Evolutionary conservation across 2,329 filamentous ascomycete species (phyloP), one percentile per base, ranked within the genome.

Genomic region (Botrytis pseudocinerea): DNA sequence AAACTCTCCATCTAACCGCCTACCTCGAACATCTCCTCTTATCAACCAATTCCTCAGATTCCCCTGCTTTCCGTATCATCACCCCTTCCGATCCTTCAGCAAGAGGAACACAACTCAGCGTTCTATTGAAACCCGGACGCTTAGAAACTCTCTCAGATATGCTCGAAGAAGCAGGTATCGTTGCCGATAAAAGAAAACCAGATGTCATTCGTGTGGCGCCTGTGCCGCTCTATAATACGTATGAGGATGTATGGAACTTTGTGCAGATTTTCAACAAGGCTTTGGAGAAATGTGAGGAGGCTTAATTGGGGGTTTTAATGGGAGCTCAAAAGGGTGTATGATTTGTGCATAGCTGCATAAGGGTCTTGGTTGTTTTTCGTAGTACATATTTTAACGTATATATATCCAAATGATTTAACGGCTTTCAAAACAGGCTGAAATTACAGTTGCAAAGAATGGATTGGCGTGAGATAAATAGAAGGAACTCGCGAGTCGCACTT

Each of bases 181-280:
- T 97, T 1, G 90, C 93, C 54, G 94, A 97, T 80, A 92, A 96
- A 85, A 86, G 94, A 74, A 93, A 93, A 81, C 94, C 95, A 1
- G 91, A 95, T 80, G 94, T 97, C 25, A 91, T 97, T 69, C 86
- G 94, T 2, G 90, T 97, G 1, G 93, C 94, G 2, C 94, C 95
- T 1, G 91, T 92, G 60, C 94, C 94, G 14, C 81, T 97, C 76
- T 97, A 97, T 82, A 95, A 95, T 79, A 89, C 88, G 0, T 97
- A 93, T 80, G 85, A 86, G 74, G 94, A 97, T 78, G 90, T 94
- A 10, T 88, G 85, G 84, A 81, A 82, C 46, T 91, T 91, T 81
- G 85, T 84, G 69, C 81, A 82, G 46, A 82, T 88, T 22, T 90
- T 90, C 77, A 78, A 78, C 42, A 71, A 74, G 40, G 78, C 79